Conservation (phyloP, 192 early-diverging fungal species). For the Coemansia guatemalensis region DNA sequence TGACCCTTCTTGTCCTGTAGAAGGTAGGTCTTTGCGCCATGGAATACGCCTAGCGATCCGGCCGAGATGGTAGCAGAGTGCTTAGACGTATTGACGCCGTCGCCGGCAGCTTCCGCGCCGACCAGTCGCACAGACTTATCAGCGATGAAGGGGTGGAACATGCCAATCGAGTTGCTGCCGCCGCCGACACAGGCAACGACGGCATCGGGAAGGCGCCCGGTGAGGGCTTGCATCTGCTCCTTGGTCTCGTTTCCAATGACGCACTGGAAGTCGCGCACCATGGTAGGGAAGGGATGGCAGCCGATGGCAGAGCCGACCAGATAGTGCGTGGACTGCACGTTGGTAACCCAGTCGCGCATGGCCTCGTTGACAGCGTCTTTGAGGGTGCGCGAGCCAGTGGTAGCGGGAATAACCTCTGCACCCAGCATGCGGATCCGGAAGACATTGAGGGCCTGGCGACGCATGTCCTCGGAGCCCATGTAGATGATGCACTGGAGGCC, state of each 20-base stretch:
- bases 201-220: slow-evolving; percentile 83
- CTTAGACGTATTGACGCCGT: slow-evolving; percentile 80
- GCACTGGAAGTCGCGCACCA: slow-evolving; percentile 97
- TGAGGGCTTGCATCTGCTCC: slow-evolving; percentile 79
- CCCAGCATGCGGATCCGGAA: slow-evolving; percentile 95
- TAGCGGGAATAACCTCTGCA: slow-evolving; percentile 86
- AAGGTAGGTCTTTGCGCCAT: slow-evolving; percentile 94
- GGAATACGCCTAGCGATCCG: slow-evolving; percentile 90
- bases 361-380: slow-evolving; percentile 99
- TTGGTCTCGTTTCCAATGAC: slow-evolving; percentile 91
- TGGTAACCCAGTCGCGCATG: slow-evolving; percentile 98
- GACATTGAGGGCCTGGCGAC: slow-evolving; percentile 94
- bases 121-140: slow-evolving; percentile 80
- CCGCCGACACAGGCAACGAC: slow-evolving; percentile 98
- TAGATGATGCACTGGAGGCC: slow-evolving; percentile 95
- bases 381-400: slow-evolving; percentile 76
- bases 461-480: slow-evolving; percentile 97
- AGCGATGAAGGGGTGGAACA: slow-evolving; percentile 93
- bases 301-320: slow-evolving; percentile 98
- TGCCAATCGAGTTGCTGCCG: slow-evolving; percentile 95
- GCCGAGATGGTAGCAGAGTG: slow-evolving; percentile 90
- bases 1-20: slow-evolving; percentile 95
- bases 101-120: slow-evolving; percentile 95
- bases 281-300: slow-evolving; percentile 94
- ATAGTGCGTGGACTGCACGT: slow-evolving; percentile 92